These are phyloP conservation scores for Meira miltonrushii DNA, from an alignment of 1,284 basidiomycete species.

Conservation along the genomic window DNA sequence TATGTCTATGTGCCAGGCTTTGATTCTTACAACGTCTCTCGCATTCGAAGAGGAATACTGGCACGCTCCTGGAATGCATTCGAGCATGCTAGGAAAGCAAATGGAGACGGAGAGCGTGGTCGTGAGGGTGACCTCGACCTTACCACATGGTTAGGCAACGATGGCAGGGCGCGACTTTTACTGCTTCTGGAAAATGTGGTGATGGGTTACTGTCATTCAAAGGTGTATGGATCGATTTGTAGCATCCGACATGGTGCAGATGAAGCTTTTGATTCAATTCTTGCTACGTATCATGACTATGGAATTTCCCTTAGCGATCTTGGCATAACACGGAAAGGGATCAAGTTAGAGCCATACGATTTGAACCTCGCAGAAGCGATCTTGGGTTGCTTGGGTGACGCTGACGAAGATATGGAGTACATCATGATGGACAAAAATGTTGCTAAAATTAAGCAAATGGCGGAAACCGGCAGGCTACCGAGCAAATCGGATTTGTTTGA, in stretches of 20 bases:
- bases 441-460: conserved; percentile 1
- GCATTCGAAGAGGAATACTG: conserved; percentile 29
- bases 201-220: conserved; percentile 26
- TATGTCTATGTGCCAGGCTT: conserved; percentile 31
- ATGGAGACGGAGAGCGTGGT: not conserved
- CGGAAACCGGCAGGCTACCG: conserved; percentile 11
- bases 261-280: conserved; percentile 18
- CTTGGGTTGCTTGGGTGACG: conserved; percentile 19
- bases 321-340: conserved; percentile 13
- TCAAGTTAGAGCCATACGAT: conserved; percentile 16
- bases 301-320: conserved; percentile 20
- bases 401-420: conserved; percentile 16
- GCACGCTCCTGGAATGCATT: conserved; percentile 27
- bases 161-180: conserved; percentile 1
- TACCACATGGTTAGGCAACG: not conserved
- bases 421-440: conserved; percentile 14
- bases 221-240: conserved; percentile 25
- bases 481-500: not conserved
- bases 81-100: conserved; percentile 10
- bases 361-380: conserved; percentile 14
- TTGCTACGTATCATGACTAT: conserved; percentile 17
- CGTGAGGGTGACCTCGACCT: not conserved
- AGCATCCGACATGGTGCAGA: conserved; percentile 19
- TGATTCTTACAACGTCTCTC: conserved; percentile 27
- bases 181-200: conserved; percentile 25